Evolutionary conservation across 2,329 filamentous ascomycete genomes (phyloP).

Genomic region (Colletotrichum eleusines): DNA sequence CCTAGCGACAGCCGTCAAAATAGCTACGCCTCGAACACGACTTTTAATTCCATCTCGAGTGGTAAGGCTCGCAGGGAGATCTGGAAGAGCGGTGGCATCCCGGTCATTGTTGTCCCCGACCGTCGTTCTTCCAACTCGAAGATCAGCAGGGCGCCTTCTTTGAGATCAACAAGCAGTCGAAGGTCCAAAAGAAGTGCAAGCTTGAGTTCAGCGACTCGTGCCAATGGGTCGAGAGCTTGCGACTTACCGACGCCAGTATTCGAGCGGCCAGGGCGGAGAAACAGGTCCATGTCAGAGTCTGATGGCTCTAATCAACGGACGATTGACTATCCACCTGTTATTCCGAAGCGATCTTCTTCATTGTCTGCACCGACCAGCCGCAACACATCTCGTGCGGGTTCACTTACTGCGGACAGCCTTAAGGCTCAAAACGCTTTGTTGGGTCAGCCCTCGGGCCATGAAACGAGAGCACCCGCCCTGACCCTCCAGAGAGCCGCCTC

Average conservation of each 20-base stretch:
- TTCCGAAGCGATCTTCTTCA: constrained; percentile 70
- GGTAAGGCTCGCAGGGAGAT: constrained; percentile 69
- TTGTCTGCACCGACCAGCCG: constrained; percentile 73
- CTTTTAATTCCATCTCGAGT: constrained; percentile 64
- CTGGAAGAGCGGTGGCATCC: constrained; percentile 70
- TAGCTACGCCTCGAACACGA: constrained; percentile 63
- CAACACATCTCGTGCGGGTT: constrained; percentile 66
- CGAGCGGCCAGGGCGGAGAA: constrained; percentile 56
- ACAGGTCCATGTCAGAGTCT: constrained; percentile 60
- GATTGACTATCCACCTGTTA: constrained; percentile 69
- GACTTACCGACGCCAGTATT: constrained; percentile 56
- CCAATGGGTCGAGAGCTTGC: constrained; percentile 56
- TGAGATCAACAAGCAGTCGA: constrained; percentile 72
- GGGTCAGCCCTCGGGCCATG: constrained; percentile 38
- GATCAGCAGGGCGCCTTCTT: constrained; percentile 63
- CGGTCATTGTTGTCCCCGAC: constrained; percentile 72
- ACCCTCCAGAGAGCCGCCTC: constrained; percentile 49
- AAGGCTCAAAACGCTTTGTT: constrained; percentile 63
- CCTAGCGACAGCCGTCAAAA: constrained; percentile 53
- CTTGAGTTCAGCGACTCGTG: constrained; percentile 59
- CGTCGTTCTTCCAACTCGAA: constrained; percentile 68
- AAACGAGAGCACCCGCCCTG: constrained; percentile 47
- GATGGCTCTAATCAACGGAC: constrained; percentile 66
- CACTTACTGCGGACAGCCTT: constrained; percentile 69
- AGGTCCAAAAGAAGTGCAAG: constrained; percentile 67